A percentile compares a stretch with the other conserved stretches of the same genome.
Conservation (phyloP, 768 basidiomycete species). For the Kwoniella heveanensis region DNA sequence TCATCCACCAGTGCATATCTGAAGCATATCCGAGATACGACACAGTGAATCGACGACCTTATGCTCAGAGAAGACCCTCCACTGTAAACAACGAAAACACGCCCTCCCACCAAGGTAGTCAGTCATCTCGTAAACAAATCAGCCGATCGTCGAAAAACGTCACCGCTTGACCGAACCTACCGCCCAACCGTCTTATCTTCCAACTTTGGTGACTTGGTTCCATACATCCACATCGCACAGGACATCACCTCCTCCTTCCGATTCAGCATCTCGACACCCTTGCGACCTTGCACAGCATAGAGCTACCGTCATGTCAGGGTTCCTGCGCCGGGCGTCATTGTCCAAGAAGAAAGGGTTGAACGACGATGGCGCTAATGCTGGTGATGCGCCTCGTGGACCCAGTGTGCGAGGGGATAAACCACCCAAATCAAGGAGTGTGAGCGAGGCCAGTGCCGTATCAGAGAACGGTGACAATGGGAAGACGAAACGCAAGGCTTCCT, state of each 20-base stretch:
- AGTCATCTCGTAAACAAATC: conserved; percentile 1
- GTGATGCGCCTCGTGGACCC: conserved; percentile 9
- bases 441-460: conserved; percentile 25
- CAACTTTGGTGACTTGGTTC: too few species aligned
- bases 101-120: background rate
- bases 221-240: too few species aligned
- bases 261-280: background rate
- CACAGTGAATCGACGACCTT: too few species aligned
- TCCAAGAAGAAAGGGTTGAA: conserved; percentile 32
- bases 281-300: too few species aligned
- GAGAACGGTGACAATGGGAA: conserved; percentile 15
- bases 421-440: conserved; percentile 35
- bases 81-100: too few species aligned
- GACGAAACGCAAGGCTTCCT: conserved; percentile 27
- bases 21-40: too few species aligned
- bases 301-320: conserved; percentile 23
- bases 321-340: conserved; percentile 44
- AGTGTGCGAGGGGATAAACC: conserved; percentile 23
- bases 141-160: background rate
- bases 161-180: background rate
- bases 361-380: conserved; percentile 25
- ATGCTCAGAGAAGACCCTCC: too few species aligned
- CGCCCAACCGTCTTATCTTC: too few species aligned
- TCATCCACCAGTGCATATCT: too few species aligned
- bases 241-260: too few species aligned